A percentile compares a stretch with the other conserved stretches of the same genome.
Evolutionary conservation across 805 yeast genomes (phyloP).

Genomic region (Teunomyces barrocoloradensis): DNA sequence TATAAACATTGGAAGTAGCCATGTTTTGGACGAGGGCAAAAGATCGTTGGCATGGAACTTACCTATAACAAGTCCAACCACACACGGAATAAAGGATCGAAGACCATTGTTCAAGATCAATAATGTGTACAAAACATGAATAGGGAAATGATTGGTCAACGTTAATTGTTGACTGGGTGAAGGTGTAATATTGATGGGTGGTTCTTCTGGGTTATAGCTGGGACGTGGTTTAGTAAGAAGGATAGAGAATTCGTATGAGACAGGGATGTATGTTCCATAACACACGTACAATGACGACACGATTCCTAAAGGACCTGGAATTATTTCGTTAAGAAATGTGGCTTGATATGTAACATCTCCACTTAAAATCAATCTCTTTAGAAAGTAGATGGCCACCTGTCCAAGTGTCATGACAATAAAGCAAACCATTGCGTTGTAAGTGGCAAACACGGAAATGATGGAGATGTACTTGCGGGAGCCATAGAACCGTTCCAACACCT

Average conservation of each 20-base stretch:
- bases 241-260: slow-evolving; percentile 35
- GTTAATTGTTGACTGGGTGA: slow-evolving; percentile 16
- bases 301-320: slow-evolving; percentile 41
- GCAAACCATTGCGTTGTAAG: slow-evolving; percentile 47
- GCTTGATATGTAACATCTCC: slow-evolving; percentile 14
- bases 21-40: slow-evolving; percentile 34
- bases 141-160: slow-evolving; percentile 38
- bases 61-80: slow-evolving; percentile 38
- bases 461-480: slow-evolving; percentile 56
- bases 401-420: slow-evolving; percentile 42
- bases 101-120: slow-evolving; percentile 39
- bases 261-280: slow-evolving; percentile 32
- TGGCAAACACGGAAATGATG: slow-evolving; percentile 39
- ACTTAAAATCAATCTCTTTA: slow-evolving; percentile 6
- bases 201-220: not conserved
- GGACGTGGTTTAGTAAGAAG: slow-evolving; percentile 20
- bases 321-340: slow-evolving; percentile 33
- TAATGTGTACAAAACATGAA: slow-evolving; percentile 35
- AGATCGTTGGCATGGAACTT: slow-evolving; percentile 32
- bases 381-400: slow-evolving; percentile 23
- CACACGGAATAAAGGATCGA: slow-evolving; percentile 32
- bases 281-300: slow-evolving; percentile 40
- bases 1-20: slow-evolving; percentile 29
- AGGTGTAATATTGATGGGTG: not conserved
- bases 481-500: slow-evolving; percentile 54